phyloP scores from a whole-genome alignment of 495 filamentous ascomycete genomes.

The Lophiostoma macrostomum region DNA sequence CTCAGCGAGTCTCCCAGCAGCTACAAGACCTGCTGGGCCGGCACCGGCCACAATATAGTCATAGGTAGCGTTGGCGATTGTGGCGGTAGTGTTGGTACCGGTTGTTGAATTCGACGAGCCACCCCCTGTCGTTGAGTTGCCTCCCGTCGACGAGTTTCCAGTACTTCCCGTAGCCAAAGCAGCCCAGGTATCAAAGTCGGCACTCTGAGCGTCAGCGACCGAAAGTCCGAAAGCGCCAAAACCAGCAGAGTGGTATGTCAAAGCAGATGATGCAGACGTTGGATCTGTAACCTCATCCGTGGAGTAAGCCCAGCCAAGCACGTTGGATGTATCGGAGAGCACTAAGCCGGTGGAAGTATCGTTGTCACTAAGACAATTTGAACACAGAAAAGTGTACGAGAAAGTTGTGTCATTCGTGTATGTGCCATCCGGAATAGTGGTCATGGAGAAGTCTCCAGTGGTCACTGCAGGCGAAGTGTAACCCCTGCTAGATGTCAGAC shows the following conservation, averaged over 20 bases:
- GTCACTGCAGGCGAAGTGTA: slow-evolving; percentile 29
- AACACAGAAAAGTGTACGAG: slow-evolving; percentile 44
- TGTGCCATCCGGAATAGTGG: slow-evolving; percentile 40
- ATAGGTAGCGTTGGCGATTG: slow-evolving; percentile 21
- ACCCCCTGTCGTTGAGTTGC: slow-evolving; percentile 10
- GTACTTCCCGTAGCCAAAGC: slow-evolving; percentile 2
- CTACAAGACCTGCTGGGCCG: slow-evolving; percentile 39
- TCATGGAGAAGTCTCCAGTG: slow-evolving; percentile 31
- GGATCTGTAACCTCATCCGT: slow-evolving; percentile 25
- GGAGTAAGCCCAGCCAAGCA: slow-evolving; percentile 39
- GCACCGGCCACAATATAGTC: slow-evolving; percentile 42
- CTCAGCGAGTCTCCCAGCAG: slow-evolving; percentile 38
- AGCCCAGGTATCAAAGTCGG: slow-evolving; percentile 12
- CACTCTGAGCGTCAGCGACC: slow-evolving; percentile 15
- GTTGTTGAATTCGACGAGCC: no score
- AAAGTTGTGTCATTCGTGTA: slow-evolving; percentile 41
- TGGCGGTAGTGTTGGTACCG: slow-evolving; percentile 18
- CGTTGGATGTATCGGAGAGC: slow-evolving; percentile 25
- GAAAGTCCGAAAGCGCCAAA: slow-evolving; percentile 14
- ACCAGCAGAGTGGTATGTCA: slow-evolving; percentile 20
- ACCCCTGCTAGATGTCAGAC: slow-evolving; percentile 14
- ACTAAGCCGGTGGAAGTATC: slow-evolving; percentile 25
- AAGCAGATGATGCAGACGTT: slow-evolving; percentile 17
- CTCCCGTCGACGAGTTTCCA: background rate
- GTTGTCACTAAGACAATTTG: slow-evolving; percentile 36